phyloP scores from a whole-genome alignment of 2,329 filamentous ascomycete genomes.

The Onygenales sp. region DNA sequence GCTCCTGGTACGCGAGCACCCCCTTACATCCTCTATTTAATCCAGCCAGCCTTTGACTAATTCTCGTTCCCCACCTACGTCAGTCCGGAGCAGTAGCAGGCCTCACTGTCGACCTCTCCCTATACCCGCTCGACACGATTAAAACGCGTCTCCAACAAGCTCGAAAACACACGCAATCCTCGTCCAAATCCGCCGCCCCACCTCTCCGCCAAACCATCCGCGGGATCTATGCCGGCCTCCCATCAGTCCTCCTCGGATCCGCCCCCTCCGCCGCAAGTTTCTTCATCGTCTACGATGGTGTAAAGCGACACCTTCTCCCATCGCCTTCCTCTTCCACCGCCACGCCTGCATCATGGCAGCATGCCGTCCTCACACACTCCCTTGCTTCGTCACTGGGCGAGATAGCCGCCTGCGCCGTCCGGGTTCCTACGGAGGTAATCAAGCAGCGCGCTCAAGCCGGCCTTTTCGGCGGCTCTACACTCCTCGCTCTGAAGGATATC shows the following conservation, averaged over 20 bases:
- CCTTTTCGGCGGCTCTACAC: conserved; percentile 62
- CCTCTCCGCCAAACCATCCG: conserved; percentile 76
- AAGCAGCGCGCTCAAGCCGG: conserved; percentile 93
- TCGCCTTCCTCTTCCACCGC: conserved; percentile 17
- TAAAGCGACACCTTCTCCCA: conserved; percentile 48
- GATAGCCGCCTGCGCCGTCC: conserved; percentile 79
- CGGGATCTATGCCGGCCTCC: conserved; percentile 88
- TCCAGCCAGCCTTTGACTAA: not conserved
- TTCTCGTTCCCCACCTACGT: conserved; percentile 3
- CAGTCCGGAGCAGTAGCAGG: conserved; percentile 83
- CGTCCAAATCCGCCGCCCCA: conserved; percentile 31
- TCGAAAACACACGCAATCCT: conserved; percentile 45
- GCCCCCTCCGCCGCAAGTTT: conserved; percentile 93
- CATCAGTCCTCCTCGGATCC: conserved; percentile 78
- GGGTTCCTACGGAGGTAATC: conserved; percentile 91
- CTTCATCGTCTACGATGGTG: conserved; percentile 85
- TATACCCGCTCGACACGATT: conserved; percentile 96
- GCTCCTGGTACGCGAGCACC: conserved; percentile 22
- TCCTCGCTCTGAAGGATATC: conserved; percentile 61
- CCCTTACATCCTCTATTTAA: not conserved
- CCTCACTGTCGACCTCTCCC: conserved; percentile 90
- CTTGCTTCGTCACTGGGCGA: conserved; percentile 77
- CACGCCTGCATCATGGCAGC: conserved; percentile 23
- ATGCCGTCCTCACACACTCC: conserved; percentile 57
- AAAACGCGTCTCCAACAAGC: conserved; percentile 82